Evolutionary conservation across 257 asterid genomes (phyloP).

Genomic region (Solanum habrochaites): DNA sequence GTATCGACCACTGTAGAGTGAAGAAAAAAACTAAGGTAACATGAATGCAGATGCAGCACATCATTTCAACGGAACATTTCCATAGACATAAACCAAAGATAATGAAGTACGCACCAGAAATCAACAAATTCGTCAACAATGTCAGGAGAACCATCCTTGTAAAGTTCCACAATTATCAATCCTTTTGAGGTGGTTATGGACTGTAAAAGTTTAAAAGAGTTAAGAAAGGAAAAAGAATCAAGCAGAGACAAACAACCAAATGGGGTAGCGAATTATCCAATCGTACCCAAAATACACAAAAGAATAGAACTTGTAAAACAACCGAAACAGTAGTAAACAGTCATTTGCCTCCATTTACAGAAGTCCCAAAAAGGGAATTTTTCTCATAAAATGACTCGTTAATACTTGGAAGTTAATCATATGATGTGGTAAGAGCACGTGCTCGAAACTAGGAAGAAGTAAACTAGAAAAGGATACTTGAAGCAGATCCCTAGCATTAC

Average conservation of each 20-base stretch:
- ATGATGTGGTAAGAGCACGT: neutral
- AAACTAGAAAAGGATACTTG: neutral
- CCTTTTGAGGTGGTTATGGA: constrained; percentile 79
- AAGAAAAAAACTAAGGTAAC: neutral
- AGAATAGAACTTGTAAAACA: neutral
- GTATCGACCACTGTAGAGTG: neutral
- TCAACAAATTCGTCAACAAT: constrained; percentile 60
- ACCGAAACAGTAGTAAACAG: neutral
- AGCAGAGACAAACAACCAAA: neutral
- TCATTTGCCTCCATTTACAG: neutral
- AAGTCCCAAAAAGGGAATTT: neutral
- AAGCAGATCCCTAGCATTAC: neutral
- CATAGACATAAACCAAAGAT: neutral
- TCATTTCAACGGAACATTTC: neutral
- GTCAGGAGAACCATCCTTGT: constrained; percentile 83
- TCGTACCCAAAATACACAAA: neutral
- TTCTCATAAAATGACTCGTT: neutral
- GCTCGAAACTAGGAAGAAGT: neutral
- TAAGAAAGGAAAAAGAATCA: constrained; percentile 2
- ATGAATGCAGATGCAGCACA: neutral
- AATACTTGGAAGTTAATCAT: neutral
- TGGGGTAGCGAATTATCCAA: neutral
- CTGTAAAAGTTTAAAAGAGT: constrained; percentile 21
- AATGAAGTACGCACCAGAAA: constrained; percentile 41
- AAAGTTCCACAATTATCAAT: constrained; percentile 69